A percentile compares a stretch with the other conserved stretches of the same genome.
Evolutionary conservation across 2,329 filamentous ascomycete genomes (phyloP).

Genomic region (Cercospora sp.): DNA sequence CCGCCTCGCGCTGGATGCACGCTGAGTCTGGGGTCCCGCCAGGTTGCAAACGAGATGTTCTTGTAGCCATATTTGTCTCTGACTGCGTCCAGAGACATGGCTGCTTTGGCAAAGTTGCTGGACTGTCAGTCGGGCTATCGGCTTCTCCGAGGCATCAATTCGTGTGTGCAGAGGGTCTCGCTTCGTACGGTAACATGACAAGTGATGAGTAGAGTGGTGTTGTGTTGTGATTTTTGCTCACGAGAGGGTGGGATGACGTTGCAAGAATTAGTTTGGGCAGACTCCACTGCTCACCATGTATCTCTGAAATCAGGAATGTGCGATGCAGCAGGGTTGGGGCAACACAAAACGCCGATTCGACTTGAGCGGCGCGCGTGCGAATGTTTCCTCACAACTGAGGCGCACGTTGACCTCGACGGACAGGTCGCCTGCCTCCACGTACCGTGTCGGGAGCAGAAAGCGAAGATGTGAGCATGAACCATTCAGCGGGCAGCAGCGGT

Average conservation of each 20-base stretch:
- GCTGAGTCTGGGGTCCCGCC: conserved; percentile 31
- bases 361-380: background rate
- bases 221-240: conserved; percentile 13
- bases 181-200: conserved; percentile 19
- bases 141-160: background rate
- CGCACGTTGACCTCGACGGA: conserved; percentile 7
- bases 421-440: conserved; percentile 6
- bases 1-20: conserved; percentile 33
- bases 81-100: conserved; percentile 26
- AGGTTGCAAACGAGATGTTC: conserved; percentile 30
- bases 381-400: conserved; percentile 12
- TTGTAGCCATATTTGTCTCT: conserved; percentile 31
- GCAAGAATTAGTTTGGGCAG: conserved; percentile 10
- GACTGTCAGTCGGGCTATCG: background rate
- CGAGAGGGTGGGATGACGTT: conserved; percentile 23
- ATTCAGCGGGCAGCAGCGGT: conserved; percentile 15
- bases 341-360: conserved; percentile 8
- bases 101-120: background rate
- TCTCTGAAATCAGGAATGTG: background rate
- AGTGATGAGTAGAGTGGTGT: background rate
- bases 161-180: background rate
- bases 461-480: conserved; percentile 10
- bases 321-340: conserved; percentile 13
- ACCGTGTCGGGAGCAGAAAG: conserved; percentile 2
- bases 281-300: background rate